Evolutionary conservation across 2,329 filamentous ascomycete genomes (phyloP), one percentile per base, ranked within the genome.

Genomic region (Mycosphaerella arachidis): DNA sequence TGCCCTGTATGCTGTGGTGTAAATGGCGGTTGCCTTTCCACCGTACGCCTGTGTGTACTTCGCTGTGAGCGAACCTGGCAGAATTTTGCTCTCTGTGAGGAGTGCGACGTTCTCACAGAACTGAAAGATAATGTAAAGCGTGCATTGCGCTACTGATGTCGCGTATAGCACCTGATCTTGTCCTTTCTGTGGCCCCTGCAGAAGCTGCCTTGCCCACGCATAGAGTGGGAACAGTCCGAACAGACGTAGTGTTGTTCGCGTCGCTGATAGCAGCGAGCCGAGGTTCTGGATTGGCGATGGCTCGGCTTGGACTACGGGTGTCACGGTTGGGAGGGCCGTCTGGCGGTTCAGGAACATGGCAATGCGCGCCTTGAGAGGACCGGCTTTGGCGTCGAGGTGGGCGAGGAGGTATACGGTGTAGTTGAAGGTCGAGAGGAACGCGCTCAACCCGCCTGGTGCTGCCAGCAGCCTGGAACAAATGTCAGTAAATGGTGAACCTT

Each of bases 361-460:
- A 51, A 77, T 67, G 37, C 75, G 69, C 55, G 65, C 67, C 48
- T 70, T 66, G 46, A 77, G 63, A 35, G 74, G 66, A 12, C 71
- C 67, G 4, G 72, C 72, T 57, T 75, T 76, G 13, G 75, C 70
- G 58, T 78, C 74, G 48, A 76, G 68, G 69, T 77, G 77, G 40
- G 76, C 73, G 63, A 78, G 72, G 57, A 78, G 72, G 68, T 78
- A 79, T 65, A 79, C 73, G 55, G 73, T 72, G 70, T 78, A 79
- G 69, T 78, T 79, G 70, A 78, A 73, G 51, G 77, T 78, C 53
- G 76, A 78, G 66, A 79, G 76, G 71, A 77, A 76, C 24, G 76
- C 67, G 62, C 71, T 74, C 64, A 78, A 72, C 48, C 77, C 77
- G 68, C 77, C 77, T 20, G 77, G 77, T 48, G 70, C 73, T 58